A percentile compares a stretch with the other conserved stretches of the same genome.
Evolutionary conservation across 768 basidiomycete species (phyloP).

Genomic region (Austroboletus festivus): DNA sequence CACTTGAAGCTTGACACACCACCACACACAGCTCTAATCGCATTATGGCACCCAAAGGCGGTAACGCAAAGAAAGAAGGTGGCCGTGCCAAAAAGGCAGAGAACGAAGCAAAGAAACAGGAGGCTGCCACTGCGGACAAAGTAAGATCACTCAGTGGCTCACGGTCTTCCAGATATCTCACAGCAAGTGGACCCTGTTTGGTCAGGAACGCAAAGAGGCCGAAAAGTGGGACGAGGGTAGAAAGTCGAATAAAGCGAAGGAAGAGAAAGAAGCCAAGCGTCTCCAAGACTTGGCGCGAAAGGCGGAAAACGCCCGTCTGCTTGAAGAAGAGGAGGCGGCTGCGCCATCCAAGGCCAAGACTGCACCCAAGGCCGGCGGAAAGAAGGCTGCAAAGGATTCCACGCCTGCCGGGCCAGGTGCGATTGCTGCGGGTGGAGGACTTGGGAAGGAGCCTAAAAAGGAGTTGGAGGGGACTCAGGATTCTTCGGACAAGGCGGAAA

Average conservation of each 20-base stretch:
- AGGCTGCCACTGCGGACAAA: constrained; percentile 55
- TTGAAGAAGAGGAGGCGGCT: constrained; percentile 84
- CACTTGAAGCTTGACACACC: not conserved
- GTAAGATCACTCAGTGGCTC: constrained; percentile 33
- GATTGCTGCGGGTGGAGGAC: constrained; percentile 68
- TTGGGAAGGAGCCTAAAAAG: constrained; percentile 30
- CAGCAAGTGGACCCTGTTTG: constrained; percentile 2
- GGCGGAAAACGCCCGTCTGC: constrained; percentile 77
- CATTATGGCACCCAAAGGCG: constrained; percentile 80
- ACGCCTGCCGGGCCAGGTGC: constrained; percentile 81
- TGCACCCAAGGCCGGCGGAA: constrained; percentile 60
- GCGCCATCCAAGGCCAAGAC: constrained; percentile 57
- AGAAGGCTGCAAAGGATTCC: constrained; percentile 49
- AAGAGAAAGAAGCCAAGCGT: constrained; percentile 78
- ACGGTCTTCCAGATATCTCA: not conserved
- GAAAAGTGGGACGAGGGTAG: constrained; percentile 63
- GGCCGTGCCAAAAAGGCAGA: constrained; percentile 91
- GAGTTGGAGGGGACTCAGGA: constrained; percentile 18
- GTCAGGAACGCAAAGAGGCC: constrained; percentile 70
- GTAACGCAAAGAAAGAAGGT: constrained; percentile 89
- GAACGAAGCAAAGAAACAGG: constrained; percentile 80
- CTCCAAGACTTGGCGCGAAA: constrained; percentile 80
- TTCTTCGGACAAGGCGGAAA: constrained; percentile 50
- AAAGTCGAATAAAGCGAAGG: constrained; percentile 65
- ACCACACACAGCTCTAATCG: constrained; percentile 9